Conservation (phyloP, 805 yeast species). For the Kuraishia floccosa region DNA sequence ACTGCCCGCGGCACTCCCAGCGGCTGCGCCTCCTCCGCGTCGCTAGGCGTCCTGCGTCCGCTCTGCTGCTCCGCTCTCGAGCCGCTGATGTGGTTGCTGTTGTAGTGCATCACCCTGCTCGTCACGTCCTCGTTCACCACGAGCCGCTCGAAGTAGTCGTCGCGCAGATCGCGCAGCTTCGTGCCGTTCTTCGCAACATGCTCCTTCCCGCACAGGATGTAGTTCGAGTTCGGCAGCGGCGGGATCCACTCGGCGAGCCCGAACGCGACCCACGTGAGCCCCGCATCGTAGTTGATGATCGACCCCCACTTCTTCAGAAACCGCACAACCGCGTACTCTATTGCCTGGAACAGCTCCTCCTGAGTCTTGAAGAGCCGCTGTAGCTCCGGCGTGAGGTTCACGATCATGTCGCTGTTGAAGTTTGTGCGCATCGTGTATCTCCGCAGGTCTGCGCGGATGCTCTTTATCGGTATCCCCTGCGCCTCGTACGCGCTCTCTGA, state of each 20-base stretch:
- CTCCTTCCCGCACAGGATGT: constrained; percentile 47
- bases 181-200: constrained; percentile 24
- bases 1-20: not conserved
- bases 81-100: not conserved
- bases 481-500: no score
- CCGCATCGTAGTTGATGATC: constrained; percentile 66
- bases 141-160: constrained; percentile 19
- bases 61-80: no score
- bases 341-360: constrained; percentile 36
- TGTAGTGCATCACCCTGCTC: not conserved
- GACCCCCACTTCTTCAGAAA: constrained; percentile 75
- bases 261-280: constrained; percentile 80
- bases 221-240: constrained; percentile 39
- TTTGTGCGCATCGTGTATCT: constrained; percentile 1
- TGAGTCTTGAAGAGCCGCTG: constrained; percentile 30
- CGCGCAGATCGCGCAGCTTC: constrained; percentile 17
- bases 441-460: constrained; percentile 2
- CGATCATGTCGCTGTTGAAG: constrained; percentile 5
- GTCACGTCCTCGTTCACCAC: not conserved
- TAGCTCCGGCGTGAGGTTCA: constrained; percentile 13
- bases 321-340: constrained; percentile 49
- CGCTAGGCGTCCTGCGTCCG: not conserved
- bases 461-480: no score
- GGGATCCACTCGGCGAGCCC: constrained; percentile 88
- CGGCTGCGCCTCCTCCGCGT: no score